Evolutionary conservation across 148 eudicot genomes (phyloP), one percentile per base, ranked within the genome.

Genomic region (Cornus controversa): DNA sequence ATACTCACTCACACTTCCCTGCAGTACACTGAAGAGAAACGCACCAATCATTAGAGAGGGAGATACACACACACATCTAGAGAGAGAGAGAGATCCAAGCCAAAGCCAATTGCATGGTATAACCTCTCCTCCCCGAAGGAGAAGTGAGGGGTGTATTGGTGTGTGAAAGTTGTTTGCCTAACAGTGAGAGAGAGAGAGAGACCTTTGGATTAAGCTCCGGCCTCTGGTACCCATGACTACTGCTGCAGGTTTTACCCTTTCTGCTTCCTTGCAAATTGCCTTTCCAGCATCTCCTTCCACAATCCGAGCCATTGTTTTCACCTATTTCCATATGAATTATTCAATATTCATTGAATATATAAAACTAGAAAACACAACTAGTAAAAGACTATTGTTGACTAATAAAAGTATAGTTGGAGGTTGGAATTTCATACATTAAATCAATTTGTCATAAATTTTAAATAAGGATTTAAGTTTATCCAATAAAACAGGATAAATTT

Each of bases 211-310:
- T 75, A 93, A 79, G 82, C 95, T 81, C 83, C 99, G 84, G 79
- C 97, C 97, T 84, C 99, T 89, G 75, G 98, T 89, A 70, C 98
- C 98, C 87, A 92, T 57, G 28, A 96, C 86, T 28, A 93, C 89
- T 73, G 97, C 98, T 63, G 89, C 93, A n/a, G 97, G 97, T 71
- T 78, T 91, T 78, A 93, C 75, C 85, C 93, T 89, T 82, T 90
- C 95, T 70, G 93, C 97, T 84, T 91, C 95, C 80, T 80, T 88
- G 86, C 98, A 93, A 74, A 96, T 96, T 77, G 82, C 92, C 85
- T 89, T 91, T 47, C 98, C 97, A 20, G 97, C 88, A 79, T 93
- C 98, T 77, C 98, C 99, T 86, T 93, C 95, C 72, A 91, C 92
- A 28, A 92, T 86, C 78, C 97, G 85, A 72, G 97, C 97, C 65